Conservation (phyloP, 176 grass and related monocot species). For the Guadua angustifolia region DNA sequence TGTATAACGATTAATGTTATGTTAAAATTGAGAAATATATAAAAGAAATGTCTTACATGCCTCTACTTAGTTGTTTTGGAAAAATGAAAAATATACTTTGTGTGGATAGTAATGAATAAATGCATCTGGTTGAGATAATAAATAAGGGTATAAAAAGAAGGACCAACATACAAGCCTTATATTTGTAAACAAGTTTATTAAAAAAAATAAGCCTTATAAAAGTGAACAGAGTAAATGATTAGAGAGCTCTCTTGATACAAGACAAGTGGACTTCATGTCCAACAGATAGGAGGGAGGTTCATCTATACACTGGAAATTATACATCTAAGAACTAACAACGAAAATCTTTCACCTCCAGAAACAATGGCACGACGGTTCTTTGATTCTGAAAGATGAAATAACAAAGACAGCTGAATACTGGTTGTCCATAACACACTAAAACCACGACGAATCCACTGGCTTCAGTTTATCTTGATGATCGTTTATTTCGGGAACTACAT, state of each 20-base stretch:
- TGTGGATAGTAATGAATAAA: too few species aligned
- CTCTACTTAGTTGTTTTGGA: too few species aligned
- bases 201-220: too few species aligned
- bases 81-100: too few species aligned
- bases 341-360: not conserved
- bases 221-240: not conserved
- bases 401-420: not conserved
- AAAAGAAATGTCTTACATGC: too few species aligned
- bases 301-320: slow-evolving; percentile 36
- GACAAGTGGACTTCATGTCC: slow-evolving; percentile 39
- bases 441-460: not conserved
- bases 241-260: not conserved
- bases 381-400: slow-evolving; percentile 6
- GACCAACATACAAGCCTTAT: too few species aligned
- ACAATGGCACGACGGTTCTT: not conserved
- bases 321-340: not conserved
- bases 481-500: slow-evolving; percentile 41
- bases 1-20: too few species aligned
- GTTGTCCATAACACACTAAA: not conserved
- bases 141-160: too few species aligned
- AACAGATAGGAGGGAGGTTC: not conserved
- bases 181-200: too few species aligned
- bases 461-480: not conserved
- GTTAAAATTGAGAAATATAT: too few species aligned
- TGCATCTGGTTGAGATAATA: too few species aligned